Percentiles rank a stretch among this genome's conserved stretches.
Conservation (phyloP, 2,329 filamentous ascomycete genomes). For the Elsinoe australis region DNA sequence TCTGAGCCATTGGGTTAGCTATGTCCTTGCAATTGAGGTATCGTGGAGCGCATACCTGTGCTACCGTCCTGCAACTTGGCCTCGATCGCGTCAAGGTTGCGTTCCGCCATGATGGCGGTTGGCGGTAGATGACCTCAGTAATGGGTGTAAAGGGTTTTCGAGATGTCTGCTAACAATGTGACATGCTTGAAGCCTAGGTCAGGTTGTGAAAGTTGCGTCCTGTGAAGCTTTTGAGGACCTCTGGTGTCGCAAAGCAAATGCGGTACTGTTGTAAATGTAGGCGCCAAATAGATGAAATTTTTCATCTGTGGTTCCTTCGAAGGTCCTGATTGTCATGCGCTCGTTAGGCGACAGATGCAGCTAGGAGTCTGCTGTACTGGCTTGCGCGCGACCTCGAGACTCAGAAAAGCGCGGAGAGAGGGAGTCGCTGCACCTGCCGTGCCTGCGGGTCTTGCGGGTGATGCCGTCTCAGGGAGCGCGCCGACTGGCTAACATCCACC, state of each 20-base stretch:
- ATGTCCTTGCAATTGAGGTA: background rate
- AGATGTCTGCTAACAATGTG: too few relatives aligned
- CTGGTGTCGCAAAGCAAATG: background rate
- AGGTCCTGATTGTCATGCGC: too few relatives aligned
- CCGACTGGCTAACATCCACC: too few relatives aligned
- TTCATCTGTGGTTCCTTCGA: too few relatives aligned
- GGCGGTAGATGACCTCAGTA: background rate
- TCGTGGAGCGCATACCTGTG: conserved; percentile 13
- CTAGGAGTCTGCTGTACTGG: too few relatives aligned
- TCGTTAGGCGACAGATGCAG: conserved; percentile 16
- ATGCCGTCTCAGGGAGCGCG: too few relatives aligned
- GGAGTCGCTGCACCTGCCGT: too few relatives aligned
- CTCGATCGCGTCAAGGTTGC: conserved; percentile 41
- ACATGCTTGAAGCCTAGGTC: too few relatives aligned
- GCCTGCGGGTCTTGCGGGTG: too few relatives aligned
- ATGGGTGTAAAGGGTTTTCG: background rate
- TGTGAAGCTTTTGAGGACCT: background rate
- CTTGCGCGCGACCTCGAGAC: background rate
- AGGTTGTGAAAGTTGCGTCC: background rate
- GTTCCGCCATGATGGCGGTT: conserved; percentile 31
- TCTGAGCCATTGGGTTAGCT: conserved; percentile 47
- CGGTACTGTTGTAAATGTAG: background rate
- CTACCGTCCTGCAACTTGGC: conserved; percentile 40
- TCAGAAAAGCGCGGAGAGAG: background rate
- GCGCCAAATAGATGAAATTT: background rate